Percentiles rank a stretch among this genome's conserved stretches.
phyloP scores from a whole-genome alignment of 1,284 basidiomycete species.

The Lignosus rhinocerotis region DNA sequence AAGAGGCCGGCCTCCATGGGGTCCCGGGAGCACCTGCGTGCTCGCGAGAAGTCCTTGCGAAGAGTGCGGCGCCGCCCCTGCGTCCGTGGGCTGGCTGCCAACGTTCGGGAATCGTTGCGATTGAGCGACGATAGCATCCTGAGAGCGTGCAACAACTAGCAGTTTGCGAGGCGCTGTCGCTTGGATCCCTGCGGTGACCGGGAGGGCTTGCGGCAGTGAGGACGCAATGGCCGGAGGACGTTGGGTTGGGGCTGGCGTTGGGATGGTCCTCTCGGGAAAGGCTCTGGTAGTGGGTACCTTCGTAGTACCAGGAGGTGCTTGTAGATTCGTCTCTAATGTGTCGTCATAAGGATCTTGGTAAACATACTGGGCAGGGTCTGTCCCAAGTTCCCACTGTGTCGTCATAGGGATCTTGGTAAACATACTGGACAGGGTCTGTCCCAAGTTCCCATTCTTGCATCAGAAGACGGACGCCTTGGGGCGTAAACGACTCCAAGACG shows the following conservation, averaged over 20 bases:
- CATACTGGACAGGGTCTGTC: slow-evolving; percentile 48
- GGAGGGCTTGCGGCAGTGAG: slow-evolving; percentile 20
- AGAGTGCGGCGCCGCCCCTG: slow-evolving; percentile 14
- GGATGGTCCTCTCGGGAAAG: neutral
- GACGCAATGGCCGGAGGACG: slow-evolving; percentile 22
- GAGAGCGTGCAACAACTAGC: slow-evolving; percentile 14
- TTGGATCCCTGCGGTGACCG: slow-evolving; percentile 24
- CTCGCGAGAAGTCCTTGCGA: slow-evolving; percentile 53
- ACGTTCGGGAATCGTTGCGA: slow-evolving; percentile 1
- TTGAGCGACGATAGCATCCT: slow-evolving; percentile 1
- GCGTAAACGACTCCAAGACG: slow-evolving; percentile 24
- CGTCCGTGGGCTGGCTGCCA: slow-evolving; percentile 23
- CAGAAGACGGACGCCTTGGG: slow-evolving; percentile 59
- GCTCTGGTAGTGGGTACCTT: slow-evolving; percentile 5
- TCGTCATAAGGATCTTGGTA: slow-evolving; percentile 58
- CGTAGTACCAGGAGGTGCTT: neutral
- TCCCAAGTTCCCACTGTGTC: slow-evolving; percentile 54
- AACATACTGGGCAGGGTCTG: slow-evolving; percentile 48
- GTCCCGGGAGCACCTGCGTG: slow-evolving; percentile 74
- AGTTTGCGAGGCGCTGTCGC: slow-evolving; percentile 8
- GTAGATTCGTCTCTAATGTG: neutral
- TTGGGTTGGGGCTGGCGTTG: slow-evolving; percentile 18
- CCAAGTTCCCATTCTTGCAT: slow-evolving; percentile 68
- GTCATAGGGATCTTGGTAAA: slow-evolving; percentile 58
- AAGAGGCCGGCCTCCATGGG: slow-evolving; percentile 61